These are phyloP conservation scores for Ampelomyces quisqualis DNA, from an alignment of 2,329 filamentous ascomycete genomes.

Conservation along the genomic window DNA sequence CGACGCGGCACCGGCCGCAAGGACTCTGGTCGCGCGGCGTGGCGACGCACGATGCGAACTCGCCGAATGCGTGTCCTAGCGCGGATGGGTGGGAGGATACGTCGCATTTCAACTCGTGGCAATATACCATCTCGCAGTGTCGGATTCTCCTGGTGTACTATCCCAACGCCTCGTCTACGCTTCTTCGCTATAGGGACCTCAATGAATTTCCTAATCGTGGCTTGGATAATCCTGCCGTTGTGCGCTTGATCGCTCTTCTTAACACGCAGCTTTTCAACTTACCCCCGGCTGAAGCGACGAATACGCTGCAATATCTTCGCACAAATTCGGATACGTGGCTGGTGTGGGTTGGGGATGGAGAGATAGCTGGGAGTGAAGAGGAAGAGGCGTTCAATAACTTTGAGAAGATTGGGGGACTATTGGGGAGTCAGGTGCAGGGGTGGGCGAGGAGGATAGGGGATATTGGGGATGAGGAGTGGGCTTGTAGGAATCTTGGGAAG, in stretches of 20 bases:
- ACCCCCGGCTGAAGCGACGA: background rate
- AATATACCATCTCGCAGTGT: slow-evolving; percentile 15
- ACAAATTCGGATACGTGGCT: slow-evolving; percentile 13
- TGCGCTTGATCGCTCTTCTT: no score
- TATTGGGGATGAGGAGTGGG: slow-evolving; percentile 10
- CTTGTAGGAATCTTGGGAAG: no score
- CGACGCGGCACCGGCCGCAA: slow-evolving; percentile 7
- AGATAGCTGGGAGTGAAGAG: no score
- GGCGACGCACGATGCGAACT: slow-evolving; percentile 8
- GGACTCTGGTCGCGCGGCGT: slow-evolving; percentile 1
- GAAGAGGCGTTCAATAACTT: slow-evolving; percentile 8
- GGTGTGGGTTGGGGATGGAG: slow-evolving; percentile 6
- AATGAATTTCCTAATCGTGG: no score
- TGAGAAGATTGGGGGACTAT: slow-evolving; percentile 1
- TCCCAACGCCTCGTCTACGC: no score
- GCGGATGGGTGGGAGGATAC: slow-evolving; percentile 14
- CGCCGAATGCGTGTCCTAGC: slow-evolving; percentile 8
- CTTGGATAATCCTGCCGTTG: no score
- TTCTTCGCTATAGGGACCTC: no score
- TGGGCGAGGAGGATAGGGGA: slow-evolving; percentile 11
- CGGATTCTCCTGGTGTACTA: slow-evolving; percentile 9
- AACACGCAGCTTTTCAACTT: no score
- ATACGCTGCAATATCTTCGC: slow-evolving; percentile 9
- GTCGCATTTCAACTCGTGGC: slow-evolving; percentile 5
- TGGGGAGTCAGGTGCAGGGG: slow-evolving; percentile 5